These are phyloP conservation scores for Geosmithia morbida DNA, from an alignment of 2,329 filamentous ascomycete species.

Conservation along the genomic window DNA sequence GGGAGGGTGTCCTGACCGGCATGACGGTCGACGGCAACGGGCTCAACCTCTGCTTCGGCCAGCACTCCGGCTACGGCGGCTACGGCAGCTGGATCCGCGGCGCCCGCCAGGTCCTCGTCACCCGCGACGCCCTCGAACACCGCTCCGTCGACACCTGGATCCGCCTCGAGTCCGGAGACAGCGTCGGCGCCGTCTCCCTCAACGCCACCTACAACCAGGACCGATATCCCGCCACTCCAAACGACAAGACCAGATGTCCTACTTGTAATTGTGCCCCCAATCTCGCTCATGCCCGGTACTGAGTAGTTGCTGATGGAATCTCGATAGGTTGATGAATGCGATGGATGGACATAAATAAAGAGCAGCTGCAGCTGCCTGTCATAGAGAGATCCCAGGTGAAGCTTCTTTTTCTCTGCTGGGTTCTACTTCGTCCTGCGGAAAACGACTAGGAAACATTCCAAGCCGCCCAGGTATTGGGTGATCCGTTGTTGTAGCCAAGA, in stretches of 20 bases:
- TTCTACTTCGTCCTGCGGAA: no score
- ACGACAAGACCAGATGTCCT: constrained; percentile 13
- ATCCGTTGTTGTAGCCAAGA: no score
- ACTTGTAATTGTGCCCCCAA: constrained; percentile 6
- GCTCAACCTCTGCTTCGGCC: constrained; percentile 41
- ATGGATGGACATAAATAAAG: no score
- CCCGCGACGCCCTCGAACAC: constrained; percentile 21
- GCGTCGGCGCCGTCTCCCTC: constrained; percentile 35
- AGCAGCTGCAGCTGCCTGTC: no score
- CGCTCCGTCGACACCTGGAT: constrained; percentile 43
- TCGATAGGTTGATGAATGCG: neutral
- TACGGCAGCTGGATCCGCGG: constrained; percentile 53
- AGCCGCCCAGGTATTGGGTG: no score
- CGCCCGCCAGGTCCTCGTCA: constrained; percentile 36
- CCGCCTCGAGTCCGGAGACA: constrained; percentile 38
- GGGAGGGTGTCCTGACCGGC: constrained; percentile 21
- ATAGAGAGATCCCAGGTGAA: no score
- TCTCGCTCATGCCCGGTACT: constrained; percentile 3
- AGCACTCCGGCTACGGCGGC: constrained; percentile 56
- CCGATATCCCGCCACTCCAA: constrained; percentile 29
- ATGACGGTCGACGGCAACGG: constrained; percentile 24
- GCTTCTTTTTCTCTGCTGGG: no score
- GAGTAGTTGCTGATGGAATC: neutral
- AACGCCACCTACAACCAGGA: constrained; percentile 47
- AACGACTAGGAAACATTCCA: no score